Percentiles rank a stretch among this genome's conserved stretches.
Conservation (phyloP, 805 yeast genomes). For the Candida piceae region DNA sequence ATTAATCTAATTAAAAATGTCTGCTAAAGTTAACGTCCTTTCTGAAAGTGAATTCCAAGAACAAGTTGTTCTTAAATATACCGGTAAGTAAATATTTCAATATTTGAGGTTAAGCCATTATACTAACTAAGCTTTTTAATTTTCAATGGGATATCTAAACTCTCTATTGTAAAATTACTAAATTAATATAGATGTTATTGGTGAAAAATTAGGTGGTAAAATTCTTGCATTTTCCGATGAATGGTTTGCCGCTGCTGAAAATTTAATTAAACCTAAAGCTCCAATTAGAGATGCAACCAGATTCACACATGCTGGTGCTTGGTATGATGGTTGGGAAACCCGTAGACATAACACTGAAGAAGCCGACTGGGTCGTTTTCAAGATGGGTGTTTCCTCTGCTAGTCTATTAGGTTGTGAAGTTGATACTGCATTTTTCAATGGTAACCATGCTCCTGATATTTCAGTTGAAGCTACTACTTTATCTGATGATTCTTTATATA, state of each 20-base stretch:
- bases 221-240: constrained; percentile 73
- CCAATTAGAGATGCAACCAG: constrained; percentile 79
- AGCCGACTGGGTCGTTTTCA: constrained; percentile 83
- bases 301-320: constrained; percentile 83
- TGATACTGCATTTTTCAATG: constrained; percentile 91
- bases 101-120: too few species aligned
- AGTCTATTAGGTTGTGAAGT: constrained; percentile 76
- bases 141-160: too few species aligned
- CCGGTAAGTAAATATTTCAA: too few species aligned
- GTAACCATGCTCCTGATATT: constrained; percentile 90
- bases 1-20: too few species aligned
- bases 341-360: constrained; percentile 83
- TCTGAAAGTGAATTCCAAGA: constrained; percentile 38
- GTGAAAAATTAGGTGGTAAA: constrained; percentile 77
- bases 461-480: constrained; percentile 68
- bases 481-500: constrained; percentile 30
- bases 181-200: constrained; percentile 77
- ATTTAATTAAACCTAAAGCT: constrained; percentile 72
- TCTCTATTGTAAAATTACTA: too few species aligned
- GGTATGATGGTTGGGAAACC: constrained; percentile 99
- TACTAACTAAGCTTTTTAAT: too few species aligned
- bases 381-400: constrained; percentile 82
- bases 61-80: constrained; percentile 45
- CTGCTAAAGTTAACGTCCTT: not conserved
- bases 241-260: constrained; percentile 92